Evolutionary conservation across 2,329 filamentous ascomycete genomes (phyloP), one percentile per base, ranked within the genome.

Genomic region (Colletotrichum spinosum): DNA sequence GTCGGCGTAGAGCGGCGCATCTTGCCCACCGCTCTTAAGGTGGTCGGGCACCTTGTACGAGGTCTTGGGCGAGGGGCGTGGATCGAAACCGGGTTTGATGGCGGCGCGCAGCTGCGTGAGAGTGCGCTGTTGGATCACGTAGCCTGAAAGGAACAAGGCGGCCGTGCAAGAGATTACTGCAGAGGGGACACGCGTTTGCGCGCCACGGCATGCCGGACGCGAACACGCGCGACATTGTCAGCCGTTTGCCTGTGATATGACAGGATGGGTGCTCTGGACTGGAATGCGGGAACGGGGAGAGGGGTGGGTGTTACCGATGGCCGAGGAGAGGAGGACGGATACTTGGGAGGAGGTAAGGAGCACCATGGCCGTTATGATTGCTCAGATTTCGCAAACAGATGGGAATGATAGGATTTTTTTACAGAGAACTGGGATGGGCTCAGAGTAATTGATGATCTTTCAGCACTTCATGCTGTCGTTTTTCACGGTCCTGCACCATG

Each of bases 131-230:
- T 97, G 94, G 57, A 97, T 85, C 3, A 90, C 86, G 76, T 97
- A 97, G 72, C 94, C 94, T 55, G 92, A 93, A 38, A 97, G 83
- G 77, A 97, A 97, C 34, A 97, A 88, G 5, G 94, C 87, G 42
- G 90, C 77, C 3, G 94, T 97, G 78, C 93, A 97, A 34, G 92
- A 76, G 68, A 92, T 81, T 65, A 97, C 91, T 90, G 64, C 37
- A 42, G 15, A 46, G 37, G 48, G 53, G 38, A 25, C 11, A 34
- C 12, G 55, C 58, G 53, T 57, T 49, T 53, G 52, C 58, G 25
- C 35, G 13, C 17, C 12, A 12, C 55, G 3, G 25, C 44, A 10
- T n/a, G 45, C 41, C 62, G 52, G 52, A 52, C 50, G 17, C 33
- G 63, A 33, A 53, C 53, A 66, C 58, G 60, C 55, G 34, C 35